Evolutionary conservation across 1,284 basidiomycete species (phyloP).

Genomic region (Sutorius eximius): DNA sequence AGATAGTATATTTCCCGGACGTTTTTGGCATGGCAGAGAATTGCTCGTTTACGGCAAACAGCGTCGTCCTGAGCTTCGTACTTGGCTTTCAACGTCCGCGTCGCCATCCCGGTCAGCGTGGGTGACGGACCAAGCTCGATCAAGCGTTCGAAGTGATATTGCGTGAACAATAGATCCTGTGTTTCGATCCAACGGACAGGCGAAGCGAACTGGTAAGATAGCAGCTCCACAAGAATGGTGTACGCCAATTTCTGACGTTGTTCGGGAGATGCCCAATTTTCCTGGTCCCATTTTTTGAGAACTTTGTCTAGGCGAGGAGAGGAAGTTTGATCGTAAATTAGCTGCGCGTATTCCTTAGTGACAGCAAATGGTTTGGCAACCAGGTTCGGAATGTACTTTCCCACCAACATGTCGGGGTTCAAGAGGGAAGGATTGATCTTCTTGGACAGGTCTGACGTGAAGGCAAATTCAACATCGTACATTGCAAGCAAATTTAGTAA

Average conservation of each 20-base stretch:
- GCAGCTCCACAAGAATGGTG: slow-evolving; percentile 91
- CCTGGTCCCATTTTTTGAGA: slow-evolving; percentile 90
- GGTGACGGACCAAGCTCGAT: slow-evolving; percentile 97
- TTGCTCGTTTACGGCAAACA: slow-evolving; percentile 74
- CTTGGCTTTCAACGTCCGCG: slow-evolving; percentile 92
- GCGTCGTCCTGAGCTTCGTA: slow-evolving; percentile 92
- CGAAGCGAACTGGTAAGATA: slow-evolving; percentile 96
- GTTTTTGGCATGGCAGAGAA: slow-evolving; percentile 94
- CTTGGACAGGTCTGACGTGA: slow-evolving; percentile 83
- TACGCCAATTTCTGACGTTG: slow-evolving; percentile 93
- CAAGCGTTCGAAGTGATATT: slow-evolving; percentile 91
- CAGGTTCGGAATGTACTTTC: slow-evolving; percentile 97
- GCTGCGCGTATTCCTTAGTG: slow-evolving; percentile 86
- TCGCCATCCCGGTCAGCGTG: slow-evolving; percentile 95
- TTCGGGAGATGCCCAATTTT: slow-evolving; percentile 80
- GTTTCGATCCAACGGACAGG: slow-evolving; percentile 99
- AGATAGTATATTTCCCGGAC: slow-evolving; percentile 97
- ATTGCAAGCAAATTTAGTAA: slow-evolving; percentile 6
- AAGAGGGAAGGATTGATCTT: slow-evolving; percentile 91
- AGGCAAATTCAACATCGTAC: slow-evolving; percentile 21
- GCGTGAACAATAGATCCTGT: slow-evolving; percentile 89
- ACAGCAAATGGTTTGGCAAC: slow-evolving; percentile 95
- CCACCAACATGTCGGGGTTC: slow-evolving; percentile 89
- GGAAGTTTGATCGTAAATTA: slow-evolving; percentile 93
- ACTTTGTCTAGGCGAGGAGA: slow-evolving; percentile 93